A percentile compares a stretch with the other conserved stretches of the same genome.
These are phyloP conservation scores for Geranium rotundifolium DNA, from an alignment of 345 rosid species.

Conservation along the genomic window DNA sequence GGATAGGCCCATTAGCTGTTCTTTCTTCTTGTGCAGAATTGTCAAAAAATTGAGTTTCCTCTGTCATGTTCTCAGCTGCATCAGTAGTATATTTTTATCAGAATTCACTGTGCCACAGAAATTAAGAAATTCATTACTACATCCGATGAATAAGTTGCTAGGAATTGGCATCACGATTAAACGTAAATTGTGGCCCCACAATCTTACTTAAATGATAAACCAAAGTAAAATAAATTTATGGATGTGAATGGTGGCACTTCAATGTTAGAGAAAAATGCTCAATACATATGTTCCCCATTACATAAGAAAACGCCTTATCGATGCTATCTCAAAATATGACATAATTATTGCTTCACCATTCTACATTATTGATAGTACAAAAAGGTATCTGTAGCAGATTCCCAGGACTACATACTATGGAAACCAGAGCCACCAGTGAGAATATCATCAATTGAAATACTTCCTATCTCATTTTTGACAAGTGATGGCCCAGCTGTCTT, in stretches of 20 bases:
- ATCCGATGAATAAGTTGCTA: not conserved
- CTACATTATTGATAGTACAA: slow-evolving; percentile 30
- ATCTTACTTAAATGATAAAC: not conserved
- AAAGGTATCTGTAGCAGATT: slow-evolving; percentile 22
- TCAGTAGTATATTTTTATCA: slow-evolving; percentile 19
- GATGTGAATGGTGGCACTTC: slow-evolving; percentile 2
- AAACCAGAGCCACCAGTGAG: slow-evolving; percentile 70
- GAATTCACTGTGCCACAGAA: slow-evolving; percentile 6
- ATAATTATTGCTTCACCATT: slow-evolving; percentile 15
- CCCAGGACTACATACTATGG: slow-evolving; percentile 66
- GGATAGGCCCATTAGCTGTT: slow-evolving; percentile 23
- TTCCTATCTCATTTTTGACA: slow-evolving; percentile 64
- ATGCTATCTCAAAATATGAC: slow-evolving; percentile 7
- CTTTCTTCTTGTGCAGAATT: slow-evolving; percentile 26
- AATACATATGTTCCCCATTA: slow-evolving; percentile 17
- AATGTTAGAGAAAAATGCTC: slow-evolving; percentile 10
- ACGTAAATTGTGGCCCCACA: not conserved
- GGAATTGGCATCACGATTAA: not conserved
- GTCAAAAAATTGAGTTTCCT: slow-evolving; percentile 25
- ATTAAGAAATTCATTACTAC: not conserved
- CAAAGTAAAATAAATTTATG: slow-evolving; percentile 4
- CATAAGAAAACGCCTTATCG: slow-evolving; percentile 13
- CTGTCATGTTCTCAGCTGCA: slow-evolving; percentile 44
- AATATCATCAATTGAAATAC: slow-evolving; percentile 66
- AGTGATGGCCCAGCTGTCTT: slow-evolving; percentile 60